These are phyloP conservation scores for Debaryomycetaceae sp. DNA, from an alignment of 1,139 yeast genomes.

Conservation along the genomic window DNA sequence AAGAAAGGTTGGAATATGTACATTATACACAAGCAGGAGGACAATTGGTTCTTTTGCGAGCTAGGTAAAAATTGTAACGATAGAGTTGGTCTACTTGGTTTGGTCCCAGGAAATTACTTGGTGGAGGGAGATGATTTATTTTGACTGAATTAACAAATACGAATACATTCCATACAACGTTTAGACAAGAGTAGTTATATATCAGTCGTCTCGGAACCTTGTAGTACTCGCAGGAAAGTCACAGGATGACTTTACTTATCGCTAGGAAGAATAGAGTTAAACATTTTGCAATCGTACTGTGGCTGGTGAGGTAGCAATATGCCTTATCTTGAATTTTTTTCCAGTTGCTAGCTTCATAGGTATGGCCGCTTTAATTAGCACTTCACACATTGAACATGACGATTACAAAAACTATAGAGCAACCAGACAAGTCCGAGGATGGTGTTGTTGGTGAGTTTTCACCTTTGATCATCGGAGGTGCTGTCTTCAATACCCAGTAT, in stretches of 20 bases:
- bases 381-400: neutral
- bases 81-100: conserved; percentile 50
- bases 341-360: no score
- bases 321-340: no score
- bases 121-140: conserved; percentile 27
- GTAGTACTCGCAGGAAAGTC: no score
- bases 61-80: conserved; percentile 52
- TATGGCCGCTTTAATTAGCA: no score
- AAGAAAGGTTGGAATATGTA: conserved; percentile 71
- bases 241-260: neutral
- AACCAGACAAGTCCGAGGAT: conserved; percentile 2
- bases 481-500: conserved; percentile 78
- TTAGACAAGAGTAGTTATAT: neutral
- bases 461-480: conserved; percentile 77
- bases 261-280: no score
- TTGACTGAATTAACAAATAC: conserved; percentile 5
- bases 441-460: conserved; percentile 36
- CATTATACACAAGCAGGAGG: conserved; percentile 73
- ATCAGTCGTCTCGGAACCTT: no score
- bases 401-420: conserved; percentile 13
- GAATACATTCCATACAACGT: neutral
- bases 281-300: neutral
- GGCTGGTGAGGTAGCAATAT: neutral
- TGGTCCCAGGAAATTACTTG: conserved; percentile 79
- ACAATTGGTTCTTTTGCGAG: conserved; percentile 90